These are phyloP conservation scores for Dothideomycetes sp. DNA, from an alignment of 2,329 filamentous ascomycete genomes.

Conservation along the genomic window DNA sequence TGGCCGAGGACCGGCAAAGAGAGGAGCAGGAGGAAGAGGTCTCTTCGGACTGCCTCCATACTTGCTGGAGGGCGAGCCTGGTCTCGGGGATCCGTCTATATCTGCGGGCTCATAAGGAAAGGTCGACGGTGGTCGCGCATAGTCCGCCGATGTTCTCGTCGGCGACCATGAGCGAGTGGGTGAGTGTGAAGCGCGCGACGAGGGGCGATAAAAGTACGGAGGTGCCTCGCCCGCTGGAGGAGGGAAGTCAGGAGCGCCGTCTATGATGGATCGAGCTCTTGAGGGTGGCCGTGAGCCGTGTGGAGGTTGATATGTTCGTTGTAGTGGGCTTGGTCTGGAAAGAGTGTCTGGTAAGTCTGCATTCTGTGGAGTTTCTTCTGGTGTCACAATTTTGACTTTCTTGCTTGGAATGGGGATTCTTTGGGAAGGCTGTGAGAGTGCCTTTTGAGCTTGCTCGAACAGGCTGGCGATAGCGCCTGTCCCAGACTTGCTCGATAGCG, in stretches of 20 bases:
- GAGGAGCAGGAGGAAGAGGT: conserved; percentile 76
- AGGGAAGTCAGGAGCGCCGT: conserved; percentile 36
- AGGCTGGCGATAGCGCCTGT: not conserved
- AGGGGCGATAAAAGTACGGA: conserved; percentile 48
- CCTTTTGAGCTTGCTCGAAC: not conserved
- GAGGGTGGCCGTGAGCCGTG: conserved; percentile 33
- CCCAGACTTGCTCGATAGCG: not conserved
- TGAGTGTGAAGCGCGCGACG: conserved; percentile 46
- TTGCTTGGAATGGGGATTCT: not conserved
- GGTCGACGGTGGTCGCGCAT: conserved; percentile 57
- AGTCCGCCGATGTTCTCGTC: conserved; percentile 47
- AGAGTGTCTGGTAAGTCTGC: conserved; percentile 21
- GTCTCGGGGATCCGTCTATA: conserved; percentile 78
- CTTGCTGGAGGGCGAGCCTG: conserved; percentile 78
- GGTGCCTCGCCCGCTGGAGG: conserved; percentile 52
- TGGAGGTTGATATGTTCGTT: conserved; percentile 39
- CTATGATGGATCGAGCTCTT: conserved; percentile 39
- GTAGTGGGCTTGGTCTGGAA: conserved; percentile 30
- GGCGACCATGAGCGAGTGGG: conserved; percentile 43
- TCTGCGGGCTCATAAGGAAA: conserved; percentile 76
- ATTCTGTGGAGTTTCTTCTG: conserved; percentile 3
- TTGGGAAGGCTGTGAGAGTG: too few relatives aligned
- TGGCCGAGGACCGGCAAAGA: conserved; percentile 55
- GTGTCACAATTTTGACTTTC: not conserved
- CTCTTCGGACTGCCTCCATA: conserved; percentile 82